Percentiles rank a stretch among this genome's conserved stretches.
Evolutionary conservation across 2,329 filamentous ascomycete genomes (phyloP).

Genomic region (Neobulgaria alba): DNA sequence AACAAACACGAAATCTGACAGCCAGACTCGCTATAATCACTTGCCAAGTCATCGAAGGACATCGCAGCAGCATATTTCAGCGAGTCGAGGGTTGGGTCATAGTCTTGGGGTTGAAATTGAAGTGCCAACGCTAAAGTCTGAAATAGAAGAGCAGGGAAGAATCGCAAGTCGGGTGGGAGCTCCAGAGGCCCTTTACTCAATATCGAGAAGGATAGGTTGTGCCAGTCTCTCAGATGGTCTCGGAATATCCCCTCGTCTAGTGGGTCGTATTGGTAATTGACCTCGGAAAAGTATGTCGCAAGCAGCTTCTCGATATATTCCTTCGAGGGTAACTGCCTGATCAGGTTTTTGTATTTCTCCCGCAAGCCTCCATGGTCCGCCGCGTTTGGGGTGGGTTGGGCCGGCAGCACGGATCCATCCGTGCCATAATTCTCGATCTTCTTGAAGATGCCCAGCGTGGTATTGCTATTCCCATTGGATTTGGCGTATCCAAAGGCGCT

Average conservation of each 20-base stretch:
- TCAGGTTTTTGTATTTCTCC: constrained; percentile 50
- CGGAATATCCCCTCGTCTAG: constrained; percentile 46
- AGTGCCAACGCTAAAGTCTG: constrained; percentile 48
- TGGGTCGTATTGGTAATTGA: constrained; percentile 51
- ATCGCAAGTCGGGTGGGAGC: constrained; percentile 42
- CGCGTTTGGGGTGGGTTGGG: constrained; percentile 17
- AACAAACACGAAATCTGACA: constrained; percentile 44
- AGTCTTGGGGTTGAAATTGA: constrained; percentile 40
- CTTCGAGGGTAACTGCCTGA: constrained; percentile 48
- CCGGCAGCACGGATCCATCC: constrained; percentile 22
- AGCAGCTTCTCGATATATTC: constrained; percentile 46
- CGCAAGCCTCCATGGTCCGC: constrained; percentile 35
- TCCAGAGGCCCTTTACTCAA: constrained; percentile 42
- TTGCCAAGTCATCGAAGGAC: constrained; percentile 51
- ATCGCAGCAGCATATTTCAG: constrained; percentile 51
- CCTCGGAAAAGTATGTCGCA: constrained; percentile 45
- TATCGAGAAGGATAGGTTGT: constrained; percentile 42
- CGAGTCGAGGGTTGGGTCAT: constrained; percentile 41
- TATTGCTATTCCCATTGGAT: constrained; percentile 38
- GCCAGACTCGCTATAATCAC: constrained; percentile 52
- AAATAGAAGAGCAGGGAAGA: constrained; percentile 52
- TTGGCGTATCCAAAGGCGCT: constrained; percentile 44
- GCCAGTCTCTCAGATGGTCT: constrained; percentile 45
- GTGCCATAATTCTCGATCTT: constrained; percentile 41
- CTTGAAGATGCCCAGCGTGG: constrained; percentile 46